These are phyloP conservation scores for Naegleria lovaniensis DNA, from an alignment of 208 protist species.

Conservation along the genomic window DNA sequence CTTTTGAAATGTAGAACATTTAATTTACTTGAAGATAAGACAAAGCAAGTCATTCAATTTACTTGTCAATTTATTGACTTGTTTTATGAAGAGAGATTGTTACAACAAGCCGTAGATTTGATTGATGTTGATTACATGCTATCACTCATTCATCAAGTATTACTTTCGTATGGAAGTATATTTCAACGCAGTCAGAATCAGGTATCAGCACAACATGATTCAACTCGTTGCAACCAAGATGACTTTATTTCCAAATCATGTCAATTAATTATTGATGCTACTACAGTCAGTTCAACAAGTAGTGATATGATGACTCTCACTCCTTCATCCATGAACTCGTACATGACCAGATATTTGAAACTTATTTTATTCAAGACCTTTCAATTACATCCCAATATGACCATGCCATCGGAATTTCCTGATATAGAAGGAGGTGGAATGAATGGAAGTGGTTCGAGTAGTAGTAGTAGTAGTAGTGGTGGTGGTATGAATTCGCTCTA, in stretches of 20 bases:
- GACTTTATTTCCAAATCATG: neutral
- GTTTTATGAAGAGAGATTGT: constrained; percentile 5
- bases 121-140: constrained; percentile 7
- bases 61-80: neutral
- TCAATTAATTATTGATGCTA: constrained; percentile 3
- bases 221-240: too few relatives aligned
- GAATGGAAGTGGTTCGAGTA: neutral
- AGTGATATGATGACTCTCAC: neutral
- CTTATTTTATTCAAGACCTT: neutral
- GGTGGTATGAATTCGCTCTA: neutral
- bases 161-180: neutral
- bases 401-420: neutral
- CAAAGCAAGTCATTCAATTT: neutral
- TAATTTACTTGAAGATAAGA: neutral
- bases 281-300: neutral
- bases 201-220: too few relatives aligned
- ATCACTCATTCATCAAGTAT: neutral
- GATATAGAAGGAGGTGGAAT: neutral
- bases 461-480: neutral
- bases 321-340: too few relatives aligned
- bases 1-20: constrained; percentile 3
- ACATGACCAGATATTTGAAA: neutral
- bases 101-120: neutral
- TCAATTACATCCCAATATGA: neutral
- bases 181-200: neutral